Percentiles rank a stretch among this genome's conserved stretches.
These are phyloP conservation scores for Metschnikowia reukaufii DNA, from an alignment of 805 yeast species.

Conservation along the genomic window DNA sequence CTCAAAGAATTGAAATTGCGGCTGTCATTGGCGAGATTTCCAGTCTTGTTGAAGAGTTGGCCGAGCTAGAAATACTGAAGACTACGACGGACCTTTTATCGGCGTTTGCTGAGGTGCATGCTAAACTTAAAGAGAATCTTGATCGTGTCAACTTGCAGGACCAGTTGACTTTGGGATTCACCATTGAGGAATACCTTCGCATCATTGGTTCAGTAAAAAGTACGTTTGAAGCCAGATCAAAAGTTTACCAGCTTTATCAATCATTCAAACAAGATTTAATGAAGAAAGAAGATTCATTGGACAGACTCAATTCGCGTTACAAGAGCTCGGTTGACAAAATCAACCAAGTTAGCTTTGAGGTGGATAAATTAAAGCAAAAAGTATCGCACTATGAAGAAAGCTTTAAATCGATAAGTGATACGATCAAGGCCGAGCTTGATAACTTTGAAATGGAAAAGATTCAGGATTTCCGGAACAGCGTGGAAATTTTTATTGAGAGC, in stretches of 20 bases:
- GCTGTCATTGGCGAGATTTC: conserved; percentile 68
- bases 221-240: conserved; percentile 73
- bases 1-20: conserved; percentile 74
- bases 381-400: conserved; percentile 53
- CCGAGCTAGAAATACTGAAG: conserved; percentile 73
- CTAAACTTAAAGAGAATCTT: conserved; percentile 66
- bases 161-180: conserved; percentile 78
- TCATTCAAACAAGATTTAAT: conserved; percentile 45
- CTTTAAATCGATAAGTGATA: conserved; percentile 63
- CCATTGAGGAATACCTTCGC: conserved; percentile 84
- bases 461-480: conserved; percentile 81
- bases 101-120: conserved; percentile 72
- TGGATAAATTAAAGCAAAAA: conserved; percentile 52
- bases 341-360: conserved; percentile 56
- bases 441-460: conserved; percentile 73
- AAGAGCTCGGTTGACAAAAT: conserved; percentile 63
- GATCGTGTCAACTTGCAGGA: conserved; percentile 83
- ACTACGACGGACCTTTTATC: conserved; percentile 60
- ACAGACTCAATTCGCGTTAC: conserved; percentile 44
- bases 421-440: conserved; percentile 66
- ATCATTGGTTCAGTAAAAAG: conserved; percentile 71
- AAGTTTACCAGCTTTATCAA: conserved; percentile 42
- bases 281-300: conserved; percentile 47
- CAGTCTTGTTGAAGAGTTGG: conserved; percentile 52
- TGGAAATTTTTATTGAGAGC: conserved; percentile 87